Evolutionary conservation across 2,329 filamentous ascomycete species (phyloP), one percentile per base, ranked within the genome.

Genomic region (Fusarium albidum): DNA sequence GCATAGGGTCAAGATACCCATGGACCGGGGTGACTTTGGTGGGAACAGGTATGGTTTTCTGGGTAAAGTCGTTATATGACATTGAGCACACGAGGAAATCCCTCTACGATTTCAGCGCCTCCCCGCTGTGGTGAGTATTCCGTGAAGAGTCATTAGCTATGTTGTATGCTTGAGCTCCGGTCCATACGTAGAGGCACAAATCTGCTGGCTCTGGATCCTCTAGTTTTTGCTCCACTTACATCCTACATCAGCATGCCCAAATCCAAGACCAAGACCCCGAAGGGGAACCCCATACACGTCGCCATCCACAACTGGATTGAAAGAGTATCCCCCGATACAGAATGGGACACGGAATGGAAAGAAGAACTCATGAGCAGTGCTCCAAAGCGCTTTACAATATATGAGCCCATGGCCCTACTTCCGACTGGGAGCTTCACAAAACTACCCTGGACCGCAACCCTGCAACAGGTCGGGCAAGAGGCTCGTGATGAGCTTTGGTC

Each of bases 351-450:
- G 45, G 52, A 55, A 34, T 65, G 55, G 39, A 60, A 52, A 37
- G 49, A 69, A 13, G 53, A 47, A 1, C 72, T 83, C 9, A 35
- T 79, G 15, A 65, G 60, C 10, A 68, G 72, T 34, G 76, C 79
- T 3, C 84, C 85, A 0, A 85, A 82, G 61, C 73, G 84, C 57
- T 88, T 83, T 77, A 80, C 80, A 1, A 73, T 82, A 11, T 88
- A 88, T 63, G 80, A 82, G 49, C 84, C 85, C 9, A 82, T 88
- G 79, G 78, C 80, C 5, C 74, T 88, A 13, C 75, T 88, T 2
- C 84, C 85, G 0, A 77, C 80, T 0, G 84, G 84, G 21, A 84
- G 83, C 60, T 86, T 88, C 71, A 68, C 71, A 5, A 68, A 71
- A 5, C 14, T 59, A 2, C 38, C 63, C 3, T 85, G 82, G 81